Evolutionary conservation across 2,329 filamentous ascomycete genomes (phyloP), one percentile per base, ranked within the genome.

Genomic region (Cytospora leucostoma): DNA sequence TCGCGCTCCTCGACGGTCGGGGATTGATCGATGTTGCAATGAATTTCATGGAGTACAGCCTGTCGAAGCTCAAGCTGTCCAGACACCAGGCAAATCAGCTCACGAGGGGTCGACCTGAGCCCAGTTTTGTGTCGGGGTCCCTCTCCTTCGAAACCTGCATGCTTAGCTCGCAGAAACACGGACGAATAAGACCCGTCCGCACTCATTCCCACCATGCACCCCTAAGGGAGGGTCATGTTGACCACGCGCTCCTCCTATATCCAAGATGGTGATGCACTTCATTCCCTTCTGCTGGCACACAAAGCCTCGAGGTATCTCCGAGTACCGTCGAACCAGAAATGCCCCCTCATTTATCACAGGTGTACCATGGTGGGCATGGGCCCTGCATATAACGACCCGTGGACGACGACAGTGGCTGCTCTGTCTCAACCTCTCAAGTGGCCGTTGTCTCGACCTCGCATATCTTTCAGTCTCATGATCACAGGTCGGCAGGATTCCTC

Each of bases 61-160:
- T 27, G 27, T 2, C 27, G 27, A 27, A 27, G 27, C 27, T 8
- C 35, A 37, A 37, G 3, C 6, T 37, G 35, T 37, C 35, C 8
- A 37, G 35, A 35, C 35, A 59, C 52, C 57, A 40, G 49, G 47
- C 49, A 59, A 59, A 35, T 59, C 57, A 53, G 52, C 51, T 34
- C 35, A 37, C 35, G 35, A 13, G 12, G 35, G 35, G 2, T 27
- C 27, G 27, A 59, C 57, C 49, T 40, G 19, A 52, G 17, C 12
- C 21, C 57, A 32, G 49, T 11, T 37, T 53, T 33, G 33, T 13
- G 8, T 50, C 35, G 27, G 27, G 27, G 35, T 12, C 21, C 50
- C 57, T 40, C 52, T 52, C 27, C 35, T 60, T 60, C 50, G n/a
- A 60, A 51, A 60, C 47, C 50, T 60, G 58, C 58, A 60, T 55